These are phyloP conservation scores for Pseudophaeomoniella oleicola DNA, from an alignment of 2,329 filamentous ascomycete genomes.

Conservation along the genomic window DNA sequence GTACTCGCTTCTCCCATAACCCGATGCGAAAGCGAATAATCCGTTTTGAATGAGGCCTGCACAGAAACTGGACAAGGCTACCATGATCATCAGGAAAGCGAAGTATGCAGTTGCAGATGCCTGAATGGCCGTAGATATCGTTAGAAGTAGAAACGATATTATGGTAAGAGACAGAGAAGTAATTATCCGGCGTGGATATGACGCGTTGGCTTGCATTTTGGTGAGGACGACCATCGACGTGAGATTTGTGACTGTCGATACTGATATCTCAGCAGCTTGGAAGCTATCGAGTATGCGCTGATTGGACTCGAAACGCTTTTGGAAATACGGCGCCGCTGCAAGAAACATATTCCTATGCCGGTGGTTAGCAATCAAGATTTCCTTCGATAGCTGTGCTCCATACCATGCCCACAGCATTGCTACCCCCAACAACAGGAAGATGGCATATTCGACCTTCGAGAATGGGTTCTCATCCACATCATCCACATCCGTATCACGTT, in stretches of 20 bases:
- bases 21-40: slow-evolving; percentile 76
- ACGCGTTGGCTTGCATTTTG: slow-evolving; percentile 65
- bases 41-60: slow-evolving; percentile 87
- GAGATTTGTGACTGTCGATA: slow-evolving; percentile 75
- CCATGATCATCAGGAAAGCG: slow-evolving; percentile 66
- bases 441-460: slow-evolving; percentile 72
- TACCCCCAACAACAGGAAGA: slow-evolving; percentile 74
- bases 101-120: slow-evolving; percentile 57
- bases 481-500: slow-evolving; percentile 6
- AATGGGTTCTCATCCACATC: slow-evolving; percentile 32
- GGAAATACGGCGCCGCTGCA: slow-evolving; percentile 86
- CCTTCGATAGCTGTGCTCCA: slow-evolving; percentile 13
- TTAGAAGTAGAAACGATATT: slow-evolving; percentile 61
- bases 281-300: slow-evolving; percentile 66
- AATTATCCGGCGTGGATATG: slow-evolving; percentile 77
- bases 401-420: slow-evolving; percentile 98
- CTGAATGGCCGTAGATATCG: slow-evolving; percentile 61
- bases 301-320: slow-evolving; percentile 59
- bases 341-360: slow-evolving; percentile 85
- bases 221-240: slow-evolving; percentile 60
- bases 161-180: slow-evolving; percentile 63
- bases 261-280: slow-evolving; percentile 75
- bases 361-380: slow-evolving; percentile 3
- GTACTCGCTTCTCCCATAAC: slow-evolving; percentile 75
- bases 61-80: slow-evolving; percentile 63